Evolutionary conservation across 2,329 filamentous ascomycete species (phyloP).

Genomic region (Diaporthe sp.): DNA sequence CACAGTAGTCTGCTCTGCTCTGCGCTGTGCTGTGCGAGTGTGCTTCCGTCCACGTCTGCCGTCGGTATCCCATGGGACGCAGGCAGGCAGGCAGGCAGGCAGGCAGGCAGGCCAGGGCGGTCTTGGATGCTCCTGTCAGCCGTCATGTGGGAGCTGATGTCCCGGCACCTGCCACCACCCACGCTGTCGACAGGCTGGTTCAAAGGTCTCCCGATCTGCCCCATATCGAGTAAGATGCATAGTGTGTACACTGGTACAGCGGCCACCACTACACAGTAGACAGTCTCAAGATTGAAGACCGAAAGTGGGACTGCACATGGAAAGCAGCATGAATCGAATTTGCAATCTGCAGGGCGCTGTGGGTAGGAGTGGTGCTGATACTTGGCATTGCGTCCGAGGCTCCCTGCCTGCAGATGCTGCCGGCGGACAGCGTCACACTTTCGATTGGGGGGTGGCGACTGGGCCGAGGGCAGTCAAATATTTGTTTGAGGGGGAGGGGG

Average conservation of each 20-base stretch:
- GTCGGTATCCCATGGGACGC: neutral
- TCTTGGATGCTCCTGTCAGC: neutral
- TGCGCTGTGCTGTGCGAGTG: neutral
- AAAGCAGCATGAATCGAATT: conserved; percentile 10
- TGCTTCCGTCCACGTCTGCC: neutral
- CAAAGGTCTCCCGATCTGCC: neutral
- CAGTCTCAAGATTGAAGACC: neutral
- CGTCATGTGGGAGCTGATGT: conserved; percentile 15
- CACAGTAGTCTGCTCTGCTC: neutral
- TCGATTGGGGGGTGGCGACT: conserved; percentile 16
- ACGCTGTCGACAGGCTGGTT: neutral
- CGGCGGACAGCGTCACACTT: conserved; percentile 18
- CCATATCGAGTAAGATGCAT: neutral
- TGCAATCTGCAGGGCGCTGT: conserved; percentile 10
- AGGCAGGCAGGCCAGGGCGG: neutral
- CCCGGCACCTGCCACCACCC: conserved; percentile 1
- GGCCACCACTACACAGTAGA: neutral
- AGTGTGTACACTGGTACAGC: neutral
- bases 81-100: neutral
- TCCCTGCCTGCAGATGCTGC: conserved; percentile 20
- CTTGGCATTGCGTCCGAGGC: conserved; percentile 23
- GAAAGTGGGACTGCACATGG: neutral
- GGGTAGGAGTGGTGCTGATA: conserved; percentile 7
- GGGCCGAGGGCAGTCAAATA: conserved; percentile 3
- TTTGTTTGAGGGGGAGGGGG: conserved; percentile 16